Evolutionary conservation across 169 alveolate genomes (phyloP).

Genomic region (Theileria annulata): DNA sequence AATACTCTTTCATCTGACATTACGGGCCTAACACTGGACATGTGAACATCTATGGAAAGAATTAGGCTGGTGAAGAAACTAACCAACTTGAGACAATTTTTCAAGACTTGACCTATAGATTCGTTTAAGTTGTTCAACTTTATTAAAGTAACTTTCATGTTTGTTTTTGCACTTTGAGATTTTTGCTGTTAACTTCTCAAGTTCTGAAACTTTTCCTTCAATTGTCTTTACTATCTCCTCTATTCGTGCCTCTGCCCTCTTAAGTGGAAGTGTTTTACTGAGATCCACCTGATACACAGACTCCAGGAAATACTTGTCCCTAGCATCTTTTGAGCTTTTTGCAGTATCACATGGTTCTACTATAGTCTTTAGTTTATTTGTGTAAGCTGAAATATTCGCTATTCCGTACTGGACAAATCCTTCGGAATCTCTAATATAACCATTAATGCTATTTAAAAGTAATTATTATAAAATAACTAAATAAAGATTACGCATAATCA

Average conservation of each 20-base stretch:
- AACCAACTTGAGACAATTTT: conserved; percentile 31
- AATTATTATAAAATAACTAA: neutral
- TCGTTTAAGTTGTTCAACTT: conserved; percentile 41
- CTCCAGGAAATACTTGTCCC: conserved; percentile 86
- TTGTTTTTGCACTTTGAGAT: conserved; percentile 49
- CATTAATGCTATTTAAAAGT: neutral
- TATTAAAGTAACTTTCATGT: conserved; percentile 43
- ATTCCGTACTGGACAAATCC: conserved; percentile 82
- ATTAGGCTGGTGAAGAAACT: neutral
- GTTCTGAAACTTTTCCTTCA: conserved; percentile 39
- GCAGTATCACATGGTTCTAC: conserved; percentile 86
- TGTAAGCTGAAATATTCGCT: conserved; percentile 71
- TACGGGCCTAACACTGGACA: neutral
- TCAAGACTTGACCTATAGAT: conserved; percentile 30
- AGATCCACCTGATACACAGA: conserved; percentile 82
- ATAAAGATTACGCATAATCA: conserved; percentile 50
- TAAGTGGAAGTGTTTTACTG: conserved; percentile 68
- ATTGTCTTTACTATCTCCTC: conserved; percentile 52
- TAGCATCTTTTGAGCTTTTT: conserved; percentile 81
- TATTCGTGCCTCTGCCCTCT: conserved; percentile 41
- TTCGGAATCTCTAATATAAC: conserved; percentile 11
- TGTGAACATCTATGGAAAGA: neutral
- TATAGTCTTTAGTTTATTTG: conserved; percentile 83
- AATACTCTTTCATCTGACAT: conserved; percentile 51
- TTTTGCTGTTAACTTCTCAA: conserved; percentile 43